Conservation (phyloP, 345 rosid species). For the Eucalyptus polyanthemos region DNA sequence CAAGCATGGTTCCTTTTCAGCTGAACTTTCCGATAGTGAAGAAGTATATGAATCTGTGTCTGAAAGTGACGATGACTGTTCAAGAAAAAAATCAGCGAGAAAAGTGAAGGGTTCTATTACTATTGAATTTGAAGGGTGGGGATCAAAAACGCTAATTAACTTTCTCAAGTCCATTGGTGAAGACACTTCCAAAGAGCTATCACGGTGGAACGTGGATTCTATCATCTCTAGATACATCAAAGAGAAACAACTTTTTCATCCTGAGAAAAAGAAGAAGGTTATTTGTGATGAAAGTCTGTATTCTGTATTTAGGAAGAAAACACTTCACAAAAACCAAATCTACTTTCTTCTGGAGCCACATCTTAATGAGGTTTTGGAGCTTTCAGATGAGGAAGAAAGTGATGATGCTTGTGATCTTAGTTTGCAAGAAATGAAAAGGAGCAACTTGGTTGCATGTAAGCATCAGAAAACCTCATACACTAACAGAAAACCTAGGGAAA, state of each 20-base stretch:
- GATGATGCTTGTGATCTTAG: not conserved
- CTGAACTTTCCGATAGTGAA: not conserved
- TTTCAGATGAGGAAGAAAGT: conserved; percentile 8
- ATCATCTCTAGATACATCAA: conserved; percentile 18
- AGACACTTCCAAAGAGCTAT: conserved; percentile 14
- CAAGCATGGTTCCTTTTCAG: not conserved
- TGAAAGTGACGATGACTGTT: conserved; percentile 1
- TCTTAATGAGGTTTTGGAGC: conserved; percentile 17
- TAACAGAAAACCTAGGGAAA: not conserved
- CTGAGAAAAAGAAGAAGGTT: conserved; percentile 17
- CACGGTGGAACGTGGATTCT: conserved; percentile 13
- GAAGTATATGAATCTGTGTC: not conserved
- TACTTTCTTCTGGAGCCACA: conserved; percentile 14
- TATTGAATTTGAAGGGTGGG: conserved; percentile 37
- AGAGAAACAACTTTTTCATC: conserved; percentile 23
- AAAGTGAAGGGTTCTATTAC: not conserved
- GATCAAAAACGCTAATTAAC: conserved; percentile 21
- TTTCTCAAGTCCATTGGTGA: conserved; percentile 30
- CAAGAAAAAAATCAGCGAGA: not conserved
- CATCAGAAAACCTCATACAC: not conserved
- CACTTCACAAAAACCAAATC: conserved; percentile 11
- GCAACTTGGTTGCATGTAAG: not conserved
- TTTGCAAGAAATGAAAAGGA: not conserved
- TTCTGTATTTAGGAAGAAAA: conserved; percentile 28
- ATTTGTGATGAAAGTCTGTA: conserved; percentile 29